Evolutionary conservation across 2,329 filamentous ascomycete genomes (phyloP).

Genomic region (Cercospora sp.): DNA sequence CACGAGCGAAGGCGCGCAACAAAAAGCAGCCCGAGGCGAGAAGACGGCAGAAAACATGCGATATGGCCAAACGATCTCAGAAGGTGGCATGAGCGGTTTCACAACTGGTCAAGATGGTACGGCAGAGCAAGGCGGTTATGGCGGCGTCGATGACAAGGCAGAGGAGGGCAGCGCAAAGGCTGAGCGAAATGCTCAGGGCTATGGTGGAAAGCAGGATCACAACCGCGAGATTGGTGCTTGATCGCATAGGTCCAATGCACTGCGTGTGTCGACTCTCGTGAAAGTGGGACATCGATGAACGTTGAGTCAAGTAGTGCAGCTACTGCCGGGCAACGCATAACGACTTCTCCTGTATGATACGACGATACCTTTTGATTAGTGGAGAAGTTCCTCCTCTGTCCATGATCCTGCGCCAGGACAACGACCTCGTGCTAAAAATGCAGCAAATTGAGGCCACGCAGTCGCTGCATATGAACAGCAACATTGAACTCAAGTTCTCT

Average conservation of each 20-base stretch:
- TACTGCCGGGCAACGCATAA: not conserved
- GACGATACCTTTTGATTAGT: not conserved
- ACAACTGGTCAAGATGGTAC: conserved; percentile 45
- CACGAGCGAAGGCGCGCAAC: conserved; percentile 36
- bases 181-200: conserved; percentile 41
- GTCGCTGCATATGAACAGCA: not conserved
- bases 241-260: not conserved
- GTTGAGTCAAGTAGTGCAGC: not conserved
- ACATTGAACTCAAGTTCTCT: not conserved
- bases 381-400: not conserved
- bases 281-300: not conserved
- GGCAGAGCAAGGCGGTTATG: conserved; percentile 42
- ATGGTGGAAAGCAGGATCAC: conserved; percentile 42
- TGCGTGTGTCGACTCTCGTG: not conserved
- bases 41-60: conserved; percentile 54
- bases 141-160: conserved; percentile 30
- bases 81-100: conserved; percentile 57
- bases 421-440: not conserved
- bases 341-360: not conserved
- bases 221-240: conserved; percentile 12
- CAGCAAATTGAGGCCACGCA: not conserved
- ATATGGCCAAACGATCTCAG: conserved; percentile 58
- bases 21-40: conserved; percentile 43
- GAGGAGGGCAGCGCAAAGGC: conserved; percentile 40
- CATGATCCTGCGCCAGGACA: not conserved